These are phyloP conservation scores for Nakaseomyces nivariensis DNA, from an alignment of 1,139 yeast genomes.

Conservation along the genomic window DNA sequence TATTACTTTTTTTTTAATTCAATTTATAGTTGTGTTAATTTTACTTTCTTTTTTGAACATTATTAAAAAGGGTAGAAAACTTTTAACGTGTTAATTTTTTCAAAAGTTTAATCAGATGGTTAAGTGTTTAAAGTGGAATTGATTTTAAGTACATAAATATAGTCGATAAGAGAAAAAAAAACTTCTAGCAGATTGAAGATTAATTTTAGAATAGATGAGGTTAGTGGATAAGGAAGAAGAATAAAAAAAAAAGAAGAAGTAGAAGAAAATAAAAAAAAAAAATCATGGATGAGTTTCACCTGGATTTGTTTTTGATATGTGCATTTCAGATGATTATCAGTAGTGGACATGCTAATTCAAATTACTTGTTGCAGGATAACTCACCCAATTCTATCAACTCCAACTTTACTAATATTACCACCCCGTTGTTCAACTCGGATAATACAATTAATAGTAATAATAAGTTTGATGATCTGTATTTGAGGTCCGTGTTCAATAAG, in stretches of 20 bases:
- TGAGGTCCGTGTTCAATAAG: neutral
- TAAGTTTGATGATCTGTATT: neutral
- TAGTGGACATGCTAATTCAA: neutral
- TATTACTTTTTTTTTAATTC: no score
- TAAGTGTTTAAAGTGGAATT: no score
- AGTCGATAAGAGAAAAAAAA: no score
- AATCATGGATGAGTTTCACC: slow-evolving; percentile 1
- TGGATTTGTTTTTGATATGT: neutral
- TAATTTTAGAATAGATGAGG: no score
- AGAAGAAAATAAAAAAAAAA: neutral
- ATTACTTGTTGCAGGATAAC: neutral
- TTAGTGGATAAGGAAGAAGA: neutral
- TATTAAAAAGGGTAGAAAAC: no score
- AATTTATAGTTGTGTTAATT: no score
- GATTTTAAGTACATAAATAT: no score
- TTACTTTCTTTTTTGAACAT: no score
- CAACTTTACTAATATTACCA: neutral
- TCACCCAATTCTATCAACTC: slow-evolving; percentile 1
- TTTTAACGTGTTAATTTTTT: no score
- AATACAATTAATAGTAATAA: neutral
- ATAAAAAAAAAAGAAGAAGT: neutral
- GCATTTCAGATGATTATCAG: neutral
- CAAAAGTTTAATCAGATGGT: no score
- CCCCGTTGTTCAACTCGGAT: neutral
- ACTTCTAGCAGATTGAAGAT: no score